Conservation (phyloP, 208 protist species). For the Wallacemonas rigidus region DNA sequence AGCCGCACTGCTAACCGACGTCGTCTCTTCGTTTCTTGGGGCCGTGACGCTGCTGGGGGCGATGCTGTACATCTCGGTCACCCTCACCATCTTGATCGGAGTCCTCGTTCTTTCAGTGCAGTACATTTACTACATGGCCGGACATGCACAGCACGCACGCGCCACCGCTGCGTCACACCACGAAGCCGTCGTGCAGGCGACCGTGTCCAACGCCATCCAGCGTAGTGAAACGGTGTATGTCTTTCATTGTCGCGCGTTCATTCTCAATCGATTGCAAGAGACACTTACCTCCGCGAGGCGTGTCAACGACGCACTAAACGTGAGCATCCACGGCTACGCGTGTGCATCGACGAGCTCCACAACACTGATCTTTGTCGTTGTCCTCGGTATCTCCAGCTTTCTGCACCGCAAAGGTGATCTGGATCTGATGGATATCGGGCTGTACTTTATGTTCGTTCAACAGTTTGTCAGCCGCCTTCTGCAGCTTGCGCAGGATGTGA, state of each 20-base stretch:
- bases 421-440: slow-evolving; percentile 54
- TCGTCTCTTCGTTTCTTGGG: slow-evolving; percentile 38
- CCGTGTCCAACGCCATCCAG: slow-evolving; percentile 61
- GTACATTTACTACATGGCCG: slow-evolving; percentile 48
- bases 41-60: slow-evolving; percentile 29
- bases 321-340: slow-evolving; percentile 65
- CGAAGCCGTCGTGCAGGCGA: slow-evolving; percentile 50
- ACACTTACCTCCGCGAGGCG: slow-evolving; percentile 26
- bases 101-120: slow-evolving; percentile 46
- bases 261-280: slow-evolving; percentile 38
- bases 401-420: slow-evolving; percentile 54
- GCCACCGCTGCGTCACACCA: slow-evolving; percentile 35
- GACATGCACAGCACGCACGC: slow-evolving; percentile 28
- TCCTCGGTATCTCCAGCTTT: slow-evolving; percentile 61
- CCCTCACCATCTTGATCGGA: slow-evolving; percentile 53
- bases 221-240: slow-evolving; percentile 69
- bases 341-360: slow-evolving; percentile 55
- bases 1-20: slow-evolving; percentile 61
- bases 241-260: slow-evolving; percentile 55
- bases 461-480: slow-evolving; percentile 52
- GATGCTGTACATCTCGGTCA: slow-evolving; percentile 61
- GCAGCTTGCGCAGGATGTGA: slow-evolving; percentile 39
- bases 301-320: slow-evolving; percentile 39
- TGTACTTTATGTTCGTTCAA: slow-evolving; percentile 77
- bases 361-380: slow-evolving; percentile 65